A percentile compares a stretch with the other conserved stretches of the same genome.
Conservation (phyloP, 2,329 filamentous ascomycete species). For the Talaromyces sp. region DNA sequence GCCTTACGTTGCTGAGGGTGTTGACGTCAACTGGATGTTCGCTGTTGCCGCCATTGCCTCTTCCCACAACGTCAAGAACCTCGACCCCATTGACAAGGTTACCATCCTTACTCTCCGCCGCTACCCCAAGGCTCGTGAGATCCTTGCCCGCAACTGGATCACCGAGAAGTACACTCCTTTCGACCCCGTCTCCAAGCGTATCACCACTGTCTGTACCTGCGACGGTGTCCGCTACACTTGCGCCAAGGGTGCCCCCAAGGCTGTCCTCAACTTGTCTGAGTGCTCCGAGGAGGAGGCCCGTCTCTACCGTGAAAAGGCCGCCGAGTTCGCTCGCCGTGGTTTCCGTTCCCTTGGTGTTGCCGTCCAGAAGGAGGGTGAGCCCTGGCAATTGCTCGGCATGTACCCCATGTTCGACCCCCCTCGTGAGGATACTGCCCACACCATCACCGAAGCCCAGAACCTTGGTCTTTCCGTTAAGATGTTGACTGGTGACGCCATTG, state of each 20-base stretch:
- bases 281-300: slow-evolving; percentile 58
- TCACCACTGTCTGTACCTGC: slow-evolving; percentile 60
- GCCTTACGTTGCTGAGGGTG: slow-evolving; percentile 65
- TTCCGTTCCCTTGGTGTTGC: slow-evolving; percentile 71
- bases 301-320: slow-evolving; percentile 63
- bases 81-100: slow-evolving; percentile 70
- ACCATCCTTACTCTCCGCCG: slow-evolving; percentile 66
- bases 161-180: slow-evolving; percentile 63
- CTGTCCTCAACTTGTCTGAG: slow-evolving; percentile 60
- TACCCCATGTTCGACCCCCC: slow-evolving; percentile 72
- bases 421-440: slow-evolving; percentile 68
- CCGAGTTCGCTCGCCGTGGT: slow-evolving; percentile 67
- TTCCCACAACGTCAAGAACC: slow-evolving; percentile 67
- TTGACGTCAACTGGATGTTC: slow-evolving; percentile 76
- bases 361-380: slow-evolving; percentile 65
- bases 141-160: slow-evolving; percentile 64
- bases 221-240: slow-evolving; percentile 63
- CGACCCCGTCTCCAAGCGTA: slow-evolving; percentile 70
- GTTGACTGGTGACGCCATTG: slow-evolving; percentile 70
- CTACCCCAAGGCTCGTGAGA: slow-evolving; percentile 67
- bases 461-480: slow-evolving; percentile 71
- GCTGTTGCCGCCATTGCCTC: slow-evolving; percentile 66
- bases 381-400: slow-evolving; percentile 65
- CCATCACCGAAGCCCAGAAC: slow-evolving; percentile 65
- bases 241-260: slow-evolving; percentile 68